A percentile compares a stretch with the other conserved stretches of the same genome.
phyloP scores from a whole-genome alignment of 2,329 filamentous ascomycete genomes.

The Beauveria pseudobassiana region DNA sequence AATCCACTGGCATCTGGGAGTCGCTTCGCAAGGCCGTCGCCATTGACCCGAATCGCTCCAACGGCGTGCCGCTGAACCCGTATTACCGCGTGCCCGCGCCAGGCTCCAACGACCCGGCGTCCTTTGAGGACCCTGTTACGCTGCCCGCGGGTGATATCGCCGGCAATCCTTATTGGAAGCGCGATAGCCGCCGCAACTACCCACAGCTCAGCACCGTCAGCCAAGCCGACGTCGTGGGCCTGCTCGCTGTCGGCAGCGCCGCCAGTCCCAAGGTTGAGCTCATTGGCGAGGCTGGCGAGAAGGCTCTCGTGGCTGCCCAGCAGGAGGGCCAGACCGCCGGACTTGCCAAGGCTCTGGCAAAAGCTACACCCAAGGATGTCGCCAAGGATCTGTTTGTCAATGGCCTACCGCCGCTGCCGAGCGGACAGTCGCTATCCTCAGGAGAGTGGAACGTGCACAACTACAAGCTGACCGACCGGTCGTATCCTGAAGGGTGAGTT shows the following conservation, averaged over 20 bases:
- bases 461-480: constrained; percentile 56
- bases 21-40: constrained; percentile 68
- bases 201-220: constrained; percentile 70
- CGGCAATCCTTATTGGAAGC: constrained; percentile 65
- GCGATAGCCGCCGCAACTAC: constrained; percentile 77
- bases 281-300: constrained; percentile 52
- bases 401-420: constrained; percentile 81
- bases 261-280: constrained; percentile 75
- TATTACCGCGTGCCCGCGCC: constrained; percentile 78
- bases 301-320: constrained; percentile 67
- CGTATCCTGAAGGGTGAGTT: constrained; percentile 64
- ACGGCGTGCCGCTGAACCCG: constrained; percentile 86
- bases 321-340: constrained; percentile 66
- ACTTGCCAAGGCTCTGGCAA: constrained; percentile 65
- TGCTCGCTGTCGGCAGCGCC: constrained; percentile 79
- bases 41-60: constrained; percentile 81
- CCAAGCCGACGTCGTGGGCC: constrained; percentile 77
- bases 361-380: constrained; percentile 44
- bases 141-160: constrained; percentile 44
- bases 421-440: constrained; percentile 50
- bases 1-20: constrained; percentile 86
- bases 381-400: constrained; percentile 58
- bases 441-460: constrained; percentile 60
- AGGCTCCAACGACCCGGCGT: constrained; percentile 32
- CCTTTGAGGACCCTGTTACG: constrained; percentile 43